Evolutionary conservation across 805 yeast species (phyloP), one percentile per base, ranked within the genome.

Genomic region (Jamesozyma jinghongensis): DNA sequence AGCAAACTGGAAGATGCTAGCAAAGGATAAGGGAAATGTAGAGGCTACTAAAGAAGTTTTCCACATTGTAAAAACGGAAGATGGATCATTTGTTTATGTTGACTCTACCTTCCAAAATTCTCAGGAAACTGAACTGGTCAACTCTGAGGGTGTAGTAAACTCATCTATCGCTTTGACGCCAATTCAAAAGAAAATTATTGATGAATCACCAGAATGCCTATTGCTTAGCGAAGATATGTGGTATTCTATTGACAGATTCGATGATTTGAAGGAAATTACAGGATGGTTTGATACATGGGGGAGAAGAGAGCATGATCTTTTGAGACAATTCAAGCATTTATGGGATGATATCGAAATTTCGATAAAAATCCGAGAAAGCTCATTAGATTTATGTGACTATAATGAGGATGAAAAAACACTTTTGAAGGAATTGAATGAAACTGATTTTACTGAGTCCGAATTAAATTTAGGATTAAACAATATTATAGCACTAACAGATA

Each of bases 281-380:
- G 56, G 62, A n/a, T 81, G 90, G 85, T 65, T 87, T 37, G 79
- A 81, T 49, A 77, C 75, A 3, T 76, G 80, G 72, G 96, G 96
- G 3, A 67, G 65, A 38, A 65, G 94, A 35, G 97, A 87, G 54
- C 69, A 77, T 14, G 68, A 65, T 29, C 19, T 47, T 26, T 64
- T 75, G 31, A 81, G 79, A 49, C 94, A 83, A 50, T 56, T 85
- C 33, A 55, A 62, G 6, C 40, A 48, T 3, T 35, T 53, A 5
- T 35, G 43, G 27, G 34, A 39, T 4, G 38, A 40, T 17, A 37
- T 55, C 20, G 49, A 51, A 34, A 40, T 29, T 11, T 74, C 86
- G 49, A 74, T 84, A 49, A 65, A 59, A 10, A 72, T 85, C 1
- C 70, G 94, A 44, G 65, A 73, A 20, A 71, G 70, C 43, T 75